A percentile compares a stretch with the other conserved stretches of the same genome.
Evolutionary conservation across 768 basidiomycete species (phyloP).

Genomic region (Russula griseocarnosa): DNA sequence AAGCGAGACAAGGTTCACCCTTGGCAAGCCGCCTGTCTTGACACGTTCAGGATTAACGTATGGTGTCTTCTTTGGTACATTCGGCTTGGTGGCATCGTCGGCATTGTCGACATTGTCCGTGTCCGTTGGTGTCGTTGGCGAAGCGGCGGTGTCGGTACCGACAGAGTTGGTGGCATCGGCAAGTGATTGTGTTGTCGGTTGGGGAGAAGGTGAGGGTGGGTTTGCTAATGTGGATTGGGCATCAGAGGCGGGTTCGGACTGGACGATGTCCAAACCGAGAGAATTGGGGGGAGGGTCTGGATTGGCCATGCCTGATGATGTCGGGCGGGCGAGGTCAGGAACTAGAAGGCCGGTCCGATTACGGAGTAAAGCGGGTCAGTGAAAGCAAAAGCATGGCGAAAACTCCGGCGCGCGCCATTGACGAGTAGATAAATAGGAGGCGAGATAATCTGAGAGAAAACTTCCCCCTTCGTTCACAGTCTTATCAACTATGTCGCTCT

Average conservation of each 20-base stretch:
- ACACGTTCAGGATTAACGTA: constrained; percentile 83
- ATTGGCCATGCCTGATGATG: constrained; percentile 27
- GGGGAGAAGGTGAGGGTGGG: constrained; percentile 16
- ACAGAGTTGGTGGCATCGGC: neutral
- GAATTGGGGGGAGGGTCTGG: constrained; percentile 48
- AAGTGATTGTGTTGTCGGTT: constrained; percentile 5
- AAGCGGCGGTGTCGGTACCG: constrained; percentile 1
- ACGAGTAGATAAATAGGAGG: constrained; percentile 14
- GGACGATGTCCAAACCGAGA: constrained; percentile 67
- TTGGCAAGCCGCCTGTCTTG: constrained; percentile 72
- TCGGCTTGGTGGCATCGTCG: constrained; percentile 30
- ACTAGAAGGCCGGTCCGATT: constrained; percentile 16
- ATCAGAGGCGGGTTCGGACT: constrained; percentile 34
- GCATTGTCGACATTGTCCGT: constrained; percentile 28
- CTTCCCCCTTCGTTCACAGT: constrained; percentile 14
- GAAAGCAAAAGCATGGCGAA: neutral
- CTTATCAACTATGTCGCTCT: constrained; percentile 67
- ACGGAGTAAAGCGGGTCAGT: constrained; percentile 17
- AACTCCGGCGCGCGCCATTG: constrained; percentile 1
- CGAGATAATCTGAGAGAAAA: constrained; percentile 7
- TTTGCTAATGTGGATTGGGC: constrained; percentile 34
- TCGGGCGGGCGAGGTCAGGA: constrained; percentile 33
- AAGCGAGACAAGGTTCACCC: constrained; percentile 43
- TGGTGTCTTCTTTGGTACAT: constrained; percentile 50
- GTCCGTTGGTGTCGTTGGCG: constrained; percentile 7